A percentile compares a stretch with the other conserved stretches of the same genome.
Conservation (phyloP, 345 rosid species). For the Syzygium jambos region DNA sequence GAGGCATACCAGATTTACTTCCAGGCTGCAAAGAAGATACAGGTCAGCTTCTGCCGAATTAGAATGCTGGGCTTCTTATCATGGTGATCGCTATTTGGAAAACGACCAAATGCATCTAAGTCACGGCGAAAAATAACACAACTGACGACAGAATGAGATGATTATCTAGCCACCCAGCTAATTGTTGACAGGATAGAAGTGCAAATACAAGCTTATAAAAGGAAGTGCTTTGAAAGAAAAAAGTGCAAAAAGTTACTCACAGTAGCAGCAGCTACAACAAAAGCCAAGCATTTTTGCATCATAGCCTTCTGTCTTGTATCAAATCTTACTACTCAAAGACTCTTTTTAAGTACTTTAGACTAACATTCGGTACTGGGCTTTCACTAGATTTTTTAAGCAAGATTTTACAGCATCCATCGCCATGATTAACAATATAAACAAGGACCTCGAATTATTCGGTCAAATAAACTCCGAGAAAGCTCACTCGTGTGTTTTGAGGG, state of each 20-base stretch:
- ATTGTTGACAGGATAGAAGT: neutral
- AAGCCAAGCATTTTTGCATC: neutral
- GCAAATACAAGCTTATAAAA: neutral
- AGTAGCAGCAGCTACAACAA: neutral
- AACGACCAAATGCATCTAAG: neutral
- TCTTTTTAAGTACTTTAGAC: neutral
- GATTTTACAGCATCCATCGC: too few species aligned
- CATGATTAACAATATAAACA: too few species aligned
- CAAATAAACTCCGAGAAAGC: neutral
- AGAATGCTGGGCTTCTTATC: neutral
- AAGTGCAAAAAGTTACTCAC: neutral
- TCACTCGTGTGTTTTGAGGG: neutral
- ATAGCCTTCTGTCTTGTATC: neutral
- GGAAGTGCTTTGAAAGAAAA: neutral
- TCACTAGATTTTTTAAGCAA: too few species aligned
- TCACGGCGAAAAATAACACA: neutral
- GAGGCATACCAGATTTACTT: slow-evolving; percentile 16
- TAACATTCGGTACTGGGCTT: too few species aligned
- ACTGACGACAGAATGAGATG: neutral
- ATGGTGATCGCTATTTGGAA: neutral
- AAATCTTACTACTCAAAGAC: neutral
- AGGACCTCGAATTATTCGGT: neutral
- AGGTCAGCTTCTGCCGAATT: neutral
- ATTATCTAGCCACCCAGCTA: neutral
- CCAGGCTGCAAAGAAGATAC: neutral